These are phyloP conservation scores for Ambrosia artemisiifolia DNA, from an alignment of 129 eudicot species.

Conservation along the genomic window DNA sequence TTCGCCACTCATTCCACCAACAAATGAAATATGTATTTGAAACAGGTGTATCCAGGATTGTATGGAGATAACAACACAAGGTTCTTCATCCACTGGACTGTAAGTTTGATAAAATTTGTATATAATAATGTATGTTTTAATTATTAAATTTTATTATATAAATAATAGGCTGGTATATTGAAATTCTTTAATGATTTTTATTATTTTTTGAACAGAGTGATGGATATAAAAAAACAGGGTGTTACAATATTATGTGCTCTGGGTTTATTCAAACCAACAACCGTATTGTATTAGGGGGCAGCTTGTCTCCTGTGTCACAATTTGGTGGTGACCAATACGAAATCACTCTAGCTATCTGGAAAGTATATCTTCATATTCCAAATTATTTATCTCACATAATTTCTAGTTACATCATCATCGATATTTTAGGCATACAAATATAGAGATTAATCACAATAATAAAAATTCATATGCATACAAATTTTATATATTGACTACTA, in stretches of 20 bases:
- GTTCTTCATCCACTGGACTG: slow-evolving; percentile 95
- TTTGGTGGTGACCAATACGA: slow-evolving; percentile 60
- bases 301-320: slow-evolving; percentile 51
- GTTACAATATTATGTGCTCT: slow-evolving; percentile 79
- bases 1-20: not conserved
- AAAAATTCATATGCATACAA: not conserved
- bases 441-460: not conserved
- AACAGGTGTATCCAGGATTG: slow-evolving; percentile 76
- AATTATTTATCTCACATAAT: slow-evolving; percentile 1
- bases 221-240: slow-evolving; percentile 89
- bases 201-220: slow-evolving; percentile 58
- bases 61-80: slow-evolving; percentile 86
- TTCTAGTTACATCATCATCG: not conserved
- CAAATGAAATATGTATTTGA: not conserved
- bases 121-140: not conserved
- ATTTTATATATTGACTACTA: slow-evolving; percentile 2
- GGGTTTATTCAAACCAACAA: slow-evolving; percentile 73
- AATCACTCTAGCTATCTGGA: slow-evolving; percentile 68
- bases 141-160: not conserved
- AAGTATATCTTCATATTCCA: slow-evolving; percentile 38
- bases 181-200: not conserved
- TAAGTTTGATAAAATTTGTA: slow-evolving; percentile 33
- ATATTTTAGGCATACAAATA: not conserved
- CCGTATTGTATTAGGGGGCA: slow-evolving; percentile 76
- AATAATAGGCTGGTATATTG: too few species aligned